phyloP scores from a whole-genome alignment of 352 stramenopile species.

The Globisporangium paddicum region DNA sequence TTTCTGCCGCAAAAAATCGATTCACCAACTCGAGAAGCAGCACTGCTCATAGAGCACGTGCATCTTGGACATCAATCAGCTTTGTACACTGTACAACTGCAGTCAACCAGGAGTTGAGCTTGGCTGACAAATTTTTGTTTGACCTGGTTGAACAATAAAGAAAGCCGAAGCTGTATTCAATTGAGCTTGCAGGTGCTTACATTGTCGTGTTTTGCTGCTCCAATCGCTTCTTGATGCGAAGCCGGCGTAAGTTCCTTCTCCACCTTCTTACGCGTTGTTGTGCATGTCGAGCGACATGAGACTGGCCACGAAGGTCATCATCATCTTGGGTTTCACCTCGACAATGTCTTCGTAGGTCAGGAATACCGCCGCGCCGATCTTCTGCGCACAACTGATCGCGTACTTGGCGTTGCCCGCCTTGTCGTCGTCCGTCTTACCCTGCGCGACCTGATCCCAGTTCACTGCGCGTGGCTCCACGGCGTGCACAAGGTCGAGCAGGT shows the following conservation, averaged over 20 bases:
- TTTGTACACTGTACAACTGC: too few relatives aligned
- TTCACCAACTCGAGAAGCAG: too few relatives aligned
- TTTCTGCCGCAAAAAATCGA: too few relatives aligned
- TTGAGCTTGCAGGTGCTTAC: background rate
- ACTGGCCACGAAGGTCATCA: constrained; percentile 87
- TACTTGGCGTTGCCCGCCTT: constrained; percentile 92
- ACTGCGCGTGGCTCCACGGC: constrained; percentile 83
- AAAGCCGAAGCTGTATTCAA: background rate
- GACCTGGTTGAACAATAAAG: background rate
- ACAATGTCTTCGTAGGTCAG: constrained; percentile 93
- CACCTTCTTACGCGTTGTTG: constrained; percentile 19
- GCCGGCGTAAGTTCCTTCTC: background rate
- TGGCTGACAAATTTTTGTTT: background rate
- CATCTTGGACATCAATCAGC: too few relatives aligned
- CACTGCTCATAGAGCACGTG: too few relatives aligned
- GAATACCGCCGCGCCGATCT: constrained; percentile 92
- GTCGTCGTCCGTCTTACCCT: constrained; percentile 63
- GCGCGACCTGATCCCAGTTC: constrained; percentile 87
- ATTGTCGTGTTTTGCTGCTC: background rate
- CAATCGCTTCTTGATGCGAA: background rate
- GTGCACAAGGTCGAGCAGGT: constrained; percentile 85
- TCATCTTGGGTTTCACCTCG: constrained; percentile 92
- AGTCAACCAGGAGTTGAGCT: too few relatives aligned
- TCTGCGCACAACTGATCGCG: constrained; percentile 89
- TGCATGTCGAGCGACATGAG: constrained; percentile 84